phyloP scores from a whole-genome alignment of 2,329 filamentous ascomycete genomes.

The Kalmusia sp. region DNA sequence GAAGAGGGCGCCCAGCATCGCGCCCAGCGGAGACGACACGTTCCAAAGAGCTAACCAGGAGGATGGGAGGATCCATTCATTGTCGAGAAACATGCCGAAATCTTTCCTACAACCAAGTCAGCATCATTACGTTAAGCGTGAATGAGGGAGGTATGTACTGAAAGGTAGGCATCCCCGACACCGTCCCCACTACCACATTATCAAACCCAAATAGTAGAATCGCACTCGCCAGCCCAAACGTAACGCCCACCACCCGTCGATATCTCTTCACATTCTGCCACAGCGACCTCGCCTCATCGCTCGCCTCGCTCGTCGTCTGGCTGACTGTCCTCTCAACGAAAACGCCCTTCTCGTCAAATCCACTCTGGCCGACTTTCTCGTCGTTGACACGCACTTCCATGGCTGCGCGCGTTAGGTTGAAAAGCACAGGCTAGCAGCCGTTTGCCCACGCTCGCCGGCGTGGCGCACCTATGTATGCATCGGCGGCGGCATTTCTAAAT shows the following conservation, averaged over 20 bases:
- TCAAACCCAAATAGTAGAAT: slow-evolving; percentile 41
- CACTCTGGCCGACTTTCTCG: background rate
- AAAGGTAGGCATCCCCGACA: slow-evolving; percentile 37
- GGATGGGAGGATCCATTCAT: slow-evolving; percentile 37
- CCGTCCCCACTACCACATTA: slow-evolving; percentile 37
- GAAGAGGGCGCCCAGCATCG: slow-evolving; percentile 33
- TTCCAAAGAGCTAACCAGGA: slow-evolving; percentile 40
- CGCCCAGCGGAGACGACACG: slow-evolving; percentile 31
- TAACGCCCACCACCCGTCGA: slow-evolving; percentile 32
- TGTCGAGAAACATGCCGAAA: slow-evolving; percentile 30
- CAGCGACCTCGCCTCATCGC: slow-evolving; percentile 29
- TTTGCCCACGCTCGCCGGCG: too few relatives aligned
- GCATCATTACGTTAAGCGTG: background rate
- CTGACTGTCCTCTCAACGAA: background rate
- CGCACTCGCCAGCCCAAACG: slow-evolving; percentile 32
- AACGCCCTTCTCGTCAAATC: background rate
- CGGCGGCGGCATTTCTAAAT: background rate
- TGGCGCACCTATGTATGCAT: background rate
- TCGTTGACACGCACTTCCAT: background rate
- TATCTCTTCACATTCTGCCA: slow-evolving; percentile 43
- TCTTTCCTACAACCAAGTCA: slow-evolving; percentile 23
- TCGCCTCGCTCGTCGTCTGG: background rate
- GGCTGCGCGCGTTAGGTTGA: background rate
- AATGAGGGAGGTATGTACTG: slow-evolving; percentile 28
- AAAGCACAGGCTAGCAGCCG: too few relatives aligned